Evolutionary conservation across 192 early-diverging fungal genomes (phyloP).

Genomic region (Entomortierella chlamydospora): DNA sequence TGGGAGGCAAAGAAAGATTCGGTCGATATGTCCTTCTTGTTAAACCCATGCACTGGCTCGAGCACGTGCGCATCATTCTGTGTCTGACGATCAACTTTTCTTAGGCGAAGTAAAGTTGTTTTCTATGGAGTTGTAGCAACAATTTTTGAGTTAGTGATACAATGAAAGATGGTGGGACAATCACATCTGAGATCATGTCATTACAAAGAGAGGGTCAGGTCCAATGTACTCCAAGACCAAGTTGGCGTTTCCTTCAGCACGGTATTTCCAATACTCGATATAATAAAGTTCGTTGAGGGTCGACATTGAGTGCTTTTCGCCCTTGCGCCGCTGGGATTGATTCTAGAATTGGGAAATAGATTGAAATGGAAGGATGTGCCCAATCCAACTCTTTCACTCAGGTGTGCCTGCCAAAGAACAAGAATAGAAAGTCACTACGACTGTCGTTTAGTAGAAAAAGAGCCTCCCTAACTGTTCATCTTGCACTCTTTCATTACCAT

Average conservation of each 20-base stretch:
- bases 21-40: conserved; percentile 10
- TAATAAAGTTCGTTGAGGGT: conserved; percentile 44
- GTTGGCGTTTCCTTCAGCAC: conserved; percentile 81
- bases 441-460: too few relatives aligned
- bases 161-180: background rate
- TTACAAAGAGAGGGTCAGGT: conserved; percentile 49
- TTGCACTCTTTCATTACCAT: conserved; percentile 1
- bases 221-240: conserved; percentile 71
- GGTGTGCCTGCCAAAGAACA: background rate
- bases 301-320: conserved; percentile 11
- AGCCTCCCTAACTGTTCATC: background rate
- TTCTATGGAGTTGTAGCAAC: conserved; percentile 36
- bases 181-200: background rate
- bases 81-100: conserved; percentile 38
- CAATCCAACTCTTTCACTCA: conserved; percentile 1
- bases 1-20: conserved; percentile 43
- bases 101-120: conserved; percentile 51
- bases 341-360: conserved; percentile 8
- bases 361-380: conserved; percentile 16
- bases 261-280: conserved; percentile 70
- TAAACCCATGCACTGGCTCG: background rate
- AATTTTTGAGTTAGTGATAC: too few relatives aligned
- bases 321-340: background rate
- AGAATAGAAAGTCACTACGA: background rate
- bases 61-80: background rate